Evolutionary conservation across 192 early-diverging fungal genomes (phyloP), one percentile per base, ranked within the genome.

Genomic region (Coemansia biformis): DNA sequence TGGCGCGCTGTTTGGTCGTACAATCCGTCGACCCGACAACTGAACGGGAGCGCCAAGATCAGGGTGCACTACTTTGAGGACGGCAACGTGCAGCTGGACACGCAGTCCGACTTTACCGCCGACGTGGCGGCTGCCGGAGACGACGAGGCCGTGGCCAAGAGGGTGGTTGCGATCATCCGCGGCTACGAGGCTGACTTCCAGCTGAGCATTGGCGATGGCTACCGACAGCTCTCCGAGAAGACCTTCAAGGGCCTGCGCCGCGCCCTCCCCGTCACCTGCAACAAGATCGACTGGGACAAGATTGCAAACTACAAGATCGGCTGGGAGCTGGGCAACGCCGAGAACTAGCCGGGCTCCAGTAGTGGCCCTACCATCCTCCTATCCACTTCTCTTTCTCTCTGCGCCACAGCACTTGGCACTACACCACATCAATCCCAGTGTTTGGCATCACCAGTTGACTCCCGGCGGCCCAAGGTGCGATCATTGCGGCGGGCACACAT

Each of bases 41-140:
- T 95, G 12, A 84, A 79, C 39, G 93, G 93, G 2, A 72, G 61
- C 13, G 56, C 86, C 21, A 82, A 83, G 54, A 86, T 89, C 17
- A 76, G 85, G 35, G 92, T 99, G 14, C 96, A 99, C 56, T 99
- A 99, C 66, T 99, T 93, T 67, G 96, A 99, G 78, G 93, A 99
- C 54, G 96, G 96, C 13, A 99, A 99, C 52, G 93, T 99, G 32
- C 96, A 99, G 69, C 63, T 97, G 34, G 86, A 91, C 44, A 78
- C 87, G 17, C 72, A 79, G 17, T 88, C 90, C 51, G 85, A 89
- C 7, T 61, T 85, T 31, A 41, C 63, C 0, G 51, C 50, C 7
- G 65, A 67, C 31, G 46, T 77, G 10, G 13, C 19, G 12, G 36
- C 30, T 1, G 41, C 33, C 30, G 16, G 29, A 10, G 56, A 22